Percentiles rank a stretch among this genome's conserved stretches.
These are phyloP conservation scores for Paecilomyces sp. DNA, from an alignment of 2,329 filamentous ascomycete genomes.

Conservation along the genomic window DNA sequence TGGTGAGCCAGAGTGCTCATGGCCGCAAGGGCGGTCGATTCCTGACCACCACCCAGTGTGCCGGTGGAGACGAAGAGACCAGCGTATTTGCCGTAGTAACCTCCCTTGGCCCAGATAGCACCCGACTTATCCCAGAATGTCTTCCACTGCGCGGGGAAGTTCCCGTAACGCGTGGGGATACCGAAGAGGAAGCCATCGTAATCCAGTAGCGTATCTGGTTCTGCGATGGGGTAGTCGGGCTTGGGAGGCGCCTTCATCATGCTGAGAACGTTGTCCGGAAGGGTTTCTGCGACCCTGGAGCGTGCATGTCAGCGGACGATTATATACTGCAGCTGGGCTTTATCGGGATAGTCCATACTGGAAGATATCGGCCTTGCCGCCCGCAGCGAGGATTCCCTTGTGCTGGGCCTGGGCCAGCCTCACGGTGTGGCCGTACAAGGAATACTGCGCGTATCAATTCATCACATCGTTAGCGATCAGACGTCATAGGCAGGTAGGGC, in stretches of 20 bases:
- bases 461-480: constrained; percentile 1
- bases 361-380: constrained; percentile 73
- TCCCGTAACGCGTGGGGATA: constrained; percentile 92
- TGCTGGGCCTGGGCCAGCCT: constrained; percentile 83
- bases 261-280: constrained; percentile 68
- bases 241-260: constrained; percentile 92
- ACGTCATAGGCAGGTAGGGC: constrained; percentile 9
- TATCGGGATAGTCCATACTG: constrained; percentile 49
- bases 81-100: constrained; percentile 79
- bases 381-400: constrained; percentile 79
- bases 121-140: constrained; percentile 78
- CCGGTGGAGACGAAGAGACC: constrained; percentile 85
- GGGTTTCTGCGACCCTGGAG: constrained; percentile 75
- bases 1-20: constrained; percentile 88
- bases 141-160: constrained; percentile 97
- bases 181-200: constrained; percentile 92
- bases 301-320: constrained; percentile 6
- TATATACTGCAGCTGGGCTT: not conserved
- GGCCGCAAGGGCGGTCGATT: constrained; percentile 71
- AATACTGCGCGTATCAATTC: constrained; percentile 55
- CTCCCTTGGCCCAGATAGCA: constrained; percentile 70
- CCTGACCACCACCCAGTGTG: constrained; percentile 81
- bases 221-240: constrained; percentile 57
- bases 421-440: constrained; percentile 86
- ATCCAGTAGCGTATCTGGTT: constrained; percentile 54